Percentiles rank a stretch among this genome's conserved stretches.
Conservation (phyloP, 176 grass and related monocot genomes). For the Saccharum officinarum region DNA sequence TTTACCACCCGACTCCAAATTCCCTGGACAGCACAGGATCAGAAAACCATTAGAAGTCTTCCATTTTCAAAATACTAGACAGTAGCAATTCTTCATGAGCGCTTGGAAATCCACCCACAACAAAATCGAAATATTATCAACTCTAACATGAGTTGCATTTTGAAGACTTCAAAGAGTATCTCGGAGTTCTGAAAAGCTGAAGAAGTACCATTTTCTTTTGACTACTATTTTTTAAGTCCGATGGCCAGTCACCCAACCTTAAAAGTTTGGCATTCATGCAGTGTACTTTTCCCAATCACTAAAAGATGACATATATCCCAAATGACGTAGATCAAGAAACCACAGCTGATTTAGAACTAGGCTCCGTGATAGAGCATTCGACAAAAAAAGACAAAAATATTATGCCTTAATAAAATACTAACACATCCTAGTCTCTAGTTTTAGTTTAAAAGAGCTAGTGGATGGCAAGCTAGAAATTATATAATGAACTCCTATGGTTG, state of each 20-base stretch:
- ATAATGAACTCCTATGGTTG: constrained; percentile 22
- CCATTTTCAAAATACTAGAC: background rate
- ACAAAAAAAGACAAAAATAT: constrained; percentile 6
- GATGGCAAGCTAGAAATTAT: constrained; percentile 32
- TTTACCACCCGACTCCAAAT: constrained; percentile 41
- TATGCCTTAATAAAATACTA: background rate
- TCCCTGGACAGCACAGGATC: constrained; percentile 36
- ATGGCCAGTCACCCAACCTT: constrained; percentile 7
- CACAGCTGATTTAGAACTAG: background rate
- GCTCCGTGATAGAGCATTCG: background rate
- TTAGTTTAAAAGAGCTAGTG: background rate
- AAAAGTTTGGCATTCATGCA: background rate
- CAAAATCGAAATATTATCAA: background rate
- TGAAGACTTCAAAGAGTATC: background rate
- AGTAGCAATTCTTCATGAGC: background rate
- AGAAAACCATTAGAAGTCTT: background rate
- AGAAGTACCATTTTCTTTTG: constrained; percentile 1
- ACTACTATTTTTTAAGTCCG: constrained; percentile 5
- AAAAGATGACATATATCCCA: background rate
- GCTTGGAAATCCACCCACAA: background rate
- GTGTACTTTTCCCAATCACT: background rate
- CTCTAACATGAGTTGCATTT: constrained; percentile 9
- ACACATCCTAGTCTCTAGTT: constrained; percentile 10
- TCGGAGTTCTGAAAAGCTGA: background rate
- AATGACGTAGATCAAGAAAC: background rate